These are phyloP conservation scores for Polygonum aviculare DNA, from an alignment of 148 eudicot species.

Conservation along the genomic window DNA sequence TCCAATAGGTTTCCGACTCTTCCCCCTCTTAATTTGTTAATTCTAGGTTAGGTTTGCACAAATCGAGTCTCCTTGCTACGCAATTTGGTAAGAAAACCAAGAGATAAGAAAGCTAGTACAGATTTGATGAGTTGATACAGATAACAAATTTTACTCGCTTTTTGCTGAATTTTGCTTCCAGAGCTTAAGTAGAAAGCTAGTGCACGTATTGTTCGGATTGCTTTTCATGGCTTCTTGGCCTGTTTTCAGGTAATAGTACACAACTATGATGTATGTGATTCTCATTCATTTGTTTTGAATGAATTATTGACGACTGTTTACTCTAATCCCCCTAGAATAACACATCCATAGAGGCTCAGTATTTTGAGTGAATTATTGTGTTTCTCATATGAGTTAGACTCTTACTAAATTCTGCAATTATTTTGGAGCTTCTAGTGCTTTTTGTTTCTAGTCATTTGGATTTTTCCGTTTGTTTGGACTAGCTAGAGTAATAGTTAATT, in stretches of 20 bases:
- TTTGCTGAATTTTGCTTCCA: constrained; percentile 17
- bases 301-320: constrained; percentile 17
- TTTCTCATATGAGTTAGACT: too few relatives aligned
- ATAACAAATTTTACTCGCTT: not conserved
- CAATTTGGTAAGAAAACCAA: not conserved
- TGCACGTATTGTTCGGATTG: constrained; percentile 78
- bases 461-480: too few relatives aligned
- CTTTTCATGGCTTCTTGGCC: constrained; percentile 96
- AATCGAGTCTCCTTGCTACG: not conserved
- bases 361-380: too few relatives aligned
- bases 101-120: not conserved
- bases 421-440: too few relatives aligned
- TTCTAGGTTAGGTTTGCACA: not conserved
- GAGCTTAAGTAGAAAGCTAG: constrained; percentile 90
- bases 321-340: constrained; percentile 80
- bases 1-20: constrained; percentile 36
- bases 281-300: not conserved
- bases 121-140: not conserved
- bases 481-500: too few relatives aligned
- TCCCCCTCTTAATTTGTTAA: not conserved
- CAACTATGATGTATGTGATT: not conserved
- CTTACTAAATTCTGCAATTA: too few relatives aligned
- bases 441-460: too few relatives aligned
- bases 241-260: constrained; percentile 62
- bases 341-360: constrained; percentile 75